Base-by-base conservation (phyloP, 169 alveolate genomes). In the Plasmodium ovale region DNA sequence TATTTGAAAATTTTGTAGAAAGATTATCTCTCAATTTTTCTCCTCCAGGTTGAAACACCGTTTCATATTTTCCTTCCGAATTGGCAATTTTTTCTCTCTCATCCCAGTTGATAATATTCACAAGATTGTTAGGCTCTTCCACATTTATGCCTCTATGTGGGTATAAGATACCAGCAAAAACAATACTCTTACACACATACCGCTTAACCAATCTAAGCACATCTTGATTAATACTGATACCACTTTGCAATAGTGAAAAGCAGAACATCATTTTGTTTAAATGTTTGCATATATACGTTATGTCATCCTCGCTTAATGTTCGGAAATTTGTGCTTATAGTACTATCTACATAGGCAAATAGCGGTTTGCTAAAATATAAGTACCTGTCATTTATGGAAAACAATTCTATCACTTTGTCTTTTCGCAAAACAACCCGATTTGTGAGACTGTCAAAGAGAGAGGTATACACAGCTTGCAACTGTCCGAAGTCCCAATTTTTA, bases 171-270 rank as follows among this genome's bases (percentile, higher is more conserved):
- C 56, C 37, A 0, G 84, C 47, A 33, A 65, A 65, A 1, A 82
- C 58, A 21, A 82, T 10, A 51, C 90, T 67, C 42, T 82, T 82
- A 27, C 90, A 82, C 21, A 82, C 42, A 33, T 82, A 82, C n/a
- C 90, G 9, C 35, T 82, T 82, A 7, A 82, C 31, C 21, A 82
- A 53, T 14, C 90, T 35, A 19, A 49, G 70, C 19, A 68, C 62
- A 23, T 68, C 0, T n/a, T 6, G 0, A 5, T 51, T 31, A 53
- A 27, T 35, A 1, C 23, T 54, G 3, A 65, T 53, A 31, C 59
- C 42, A 82, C 21, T 53, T 16, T 12, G 19, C 1, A 6, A 19
- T 7, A 82, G 19, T 3, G 85, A 44, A 14, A 67, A 27, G 9
- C 21, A 39, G 35, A 82, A 82, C 53, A 82, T n/a, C 0, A 67